Percentiles rank a stretch among this genome's conserved stretches.
Conservation (phyloP, 2,329 filamentous ascomycete species). For the Acrodontium crateriforme region DNA sequence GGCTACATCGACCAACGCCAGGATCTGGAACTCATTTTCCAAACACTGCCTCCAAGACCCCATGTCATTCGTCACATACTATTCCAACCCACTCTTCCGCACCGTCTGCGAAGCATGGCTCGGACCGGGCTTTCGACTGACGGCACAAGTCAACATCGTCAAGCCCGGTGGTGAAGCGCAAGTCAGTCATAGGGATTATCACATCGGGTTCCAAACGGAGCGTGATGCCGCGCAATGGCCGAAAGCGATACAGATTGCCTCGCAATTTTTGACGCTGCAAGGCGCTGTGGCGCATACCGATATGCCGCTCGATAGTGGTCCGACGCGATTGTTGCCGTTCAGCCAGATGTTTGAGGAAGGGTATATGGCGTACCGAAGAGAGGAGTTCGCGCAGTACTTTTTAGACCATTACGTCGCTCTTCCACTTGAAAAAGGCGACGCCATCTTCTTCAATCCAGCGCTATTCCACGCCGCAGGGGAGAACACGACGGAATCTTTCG, state of each 20-base stretch:
- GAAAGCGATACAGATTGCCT: slow-evolving; percentile 38
- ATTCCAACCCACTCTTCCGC: slow-evolving; percentile 45
- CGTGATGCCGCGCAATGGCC: slow-evolving; percentile 36
- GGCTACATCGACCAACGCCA: slow-evolving; percentile 39
- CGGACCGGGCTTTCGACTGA: slow-evolving; percentile 46
- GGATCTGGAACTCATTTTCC: slow-evolving; percentile 54
- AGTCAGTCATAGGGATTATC: slow-evolving; percentile 47
- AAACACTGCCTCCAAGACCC: slow-evolving; percentile 44
- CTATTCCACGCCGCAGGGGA: slow-evolving; percentile 50
- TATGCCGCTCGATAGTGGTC: slow-evolving; percentile 45
- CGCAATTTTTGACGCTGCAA: slow-evolving; percentile 46
- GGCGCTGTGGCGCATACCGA: slow-evolving; percentile 49
- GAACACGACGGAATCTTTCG: slow-evolving; percentile 36
- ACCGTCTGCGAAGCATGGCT: slow-evolving; percentile 43
- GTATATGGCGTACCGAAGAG: slow-evolving; percentile 42
- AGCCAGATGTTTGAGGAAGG: slow-evolving; percentile 44
- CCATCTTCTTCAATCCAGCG: slow-evolving; percentile 50
- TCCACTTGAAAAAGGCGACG: slow-evolving; percentile 42
- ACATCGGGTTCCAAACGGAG: slow-evolving; percentile 47
- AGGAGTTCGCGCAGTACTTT: slow-evolving; percentile 43
- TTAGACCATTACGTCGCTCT: slow-evolving; percentile 38
- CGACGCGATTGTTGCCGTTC: slow-evolving; percentile 47
- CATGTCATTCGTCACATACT: slow-evolving; percentile 42
- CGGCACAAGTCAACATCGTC: slow-evolving; percentile 50
- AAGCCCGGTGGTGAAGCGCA: slow-evolving; percentile 45